A percentile compares a stretch with the other conserved stretches of the same genome.
Evolutionary conservation across 305 asterid species (phyloP).

Genomic region (Fraxinus albicans): DNA sequence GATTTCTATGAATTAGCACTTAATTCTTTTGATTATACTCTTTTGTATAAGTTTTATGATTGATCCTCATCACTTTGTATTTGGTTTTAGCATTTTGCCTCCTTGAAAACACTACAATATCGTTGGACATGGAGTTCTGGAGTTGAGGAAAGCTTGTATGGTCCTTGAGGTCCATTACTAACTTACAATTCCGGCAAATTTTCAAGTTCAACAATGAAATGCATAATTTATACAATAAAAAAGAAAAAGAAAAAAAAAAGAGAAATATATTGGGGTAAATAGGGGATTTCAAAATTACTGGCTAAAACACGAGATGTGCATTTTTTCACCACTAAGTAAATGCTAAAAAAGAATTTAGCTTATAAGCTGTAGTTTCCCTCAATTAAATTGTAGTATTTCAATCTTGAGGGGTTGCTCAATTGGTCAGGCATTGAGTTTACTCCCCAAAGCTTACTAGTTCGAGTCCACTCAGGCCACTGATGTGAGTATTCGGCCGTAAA

Average conservation of each 20-base stretch:
- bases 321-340: not conserved
- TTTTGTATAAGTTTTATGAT: not conserved
- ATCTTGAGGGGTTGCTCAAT: too few species aligned
- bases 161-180: not conserved
- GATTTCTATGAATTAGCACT: not conserved
- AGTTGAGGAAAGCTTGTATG: not conserved
- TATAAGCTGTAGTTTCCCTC: not conserved
- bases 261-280: not conserved
- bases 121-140: not conserved
- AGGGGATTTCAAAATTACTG: not conserved
- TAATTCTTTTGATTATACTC: slow-evolving; percentile 14
- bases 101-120: not conserved
- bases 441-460: too few species aligned
- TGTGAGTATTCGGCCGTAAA: too few species aligned
- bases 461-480: too few species aligned
- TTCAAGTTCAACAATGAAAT: not conserved
- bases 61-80: not conserved
- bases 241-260: not conserved
- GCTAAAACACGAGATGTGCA: not conserved
- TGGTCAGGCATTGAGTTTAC: too few species aligned
- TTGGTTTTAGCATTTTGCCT: not conserved
- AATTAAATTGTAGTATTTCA: not conserved
- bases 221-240: not conserved
- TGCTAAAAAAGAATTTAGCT: not conserved
- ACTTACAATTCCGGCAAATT: not conserved